These are phyloP conservation scores for Colletotrichum sansevieriae DNA, from an alignment of 2,329 filamentous ascomycete genomes.

Conservation along the genomic window DNA sequence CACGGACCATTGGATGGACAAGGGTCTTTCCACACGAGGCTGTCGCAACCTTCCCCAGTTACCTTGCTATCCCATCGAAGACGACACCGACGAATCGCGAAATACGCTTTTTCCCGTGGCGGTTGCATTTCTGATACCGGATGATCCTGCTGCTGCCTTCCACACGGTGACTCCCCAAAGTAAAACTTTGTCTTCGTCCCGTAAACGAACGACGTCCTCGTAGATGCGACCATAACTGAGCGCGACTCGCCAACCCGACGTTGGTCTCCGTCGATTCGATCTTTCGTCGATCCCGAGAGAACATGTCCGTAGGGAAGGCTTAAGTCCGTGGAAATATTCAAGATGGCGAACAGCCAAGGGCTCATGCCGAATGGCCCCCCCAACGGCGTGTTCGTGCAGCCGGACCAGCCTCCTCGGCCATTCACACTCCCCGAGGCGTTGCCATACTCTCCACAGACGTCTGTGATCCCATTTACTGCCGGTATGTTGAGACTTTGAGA, in stretches of 20 bases:
- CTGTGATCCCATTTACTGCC: slow-evolving; percentile 82
- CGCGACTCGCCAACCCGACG: slow-evolving; percentile 21
- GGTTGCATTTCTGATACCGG: slow-evolving; percentile 3
- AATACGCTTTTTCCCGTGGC: slow-evolving; percentile 9
- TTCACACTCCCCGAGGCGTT: slow-evolving; percentile 81
- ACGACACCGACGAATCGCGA: slow-evolving; percentile 36
- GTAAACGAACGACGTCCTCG: slow-evolving; percentile 5
- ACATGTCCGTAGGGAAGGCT: slow-evolving; percentile 33
- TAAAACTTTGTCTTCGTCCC: not conserved
- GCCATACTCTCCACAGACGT: slow-evolving; percentile 85
- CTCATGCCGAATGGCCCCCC: slow-evolving; percentile 34
- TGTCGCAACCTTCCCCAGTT: slow-evolving; percentile 43
- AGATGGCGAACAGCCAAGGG: slow-evolving; percentile 39
- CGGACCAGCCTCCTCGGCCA: slow-evolving; percentile 51
- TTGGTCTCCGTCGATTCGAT: slow-evolving; percentile 11
- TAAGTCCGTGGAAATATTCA: slow-evolving; percentile 30
- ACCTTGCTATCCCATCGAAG: slow-evolving; percentile 31
- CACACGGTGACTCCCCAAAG: not conserved
- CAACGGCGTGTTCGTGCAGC: slow-evolving; percentile 40
- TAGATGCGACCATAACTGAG: slow-evolving; percentile 12
- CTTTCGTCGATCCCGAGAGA: slow-evolving; percentile 11
- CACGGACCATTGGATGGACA: slow-evolving; percentile 37
- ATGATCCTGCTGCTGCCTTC: slow-evolving; percentile 9
- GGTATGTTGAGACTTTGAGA: slow-evolving; percentile 62
- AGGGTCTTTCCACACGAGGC: slow-evolving; percentile 42